Conservation (phyloP, 1,284 basidiomycete genomes). For the Ceratobasidium sp. region DNA sequence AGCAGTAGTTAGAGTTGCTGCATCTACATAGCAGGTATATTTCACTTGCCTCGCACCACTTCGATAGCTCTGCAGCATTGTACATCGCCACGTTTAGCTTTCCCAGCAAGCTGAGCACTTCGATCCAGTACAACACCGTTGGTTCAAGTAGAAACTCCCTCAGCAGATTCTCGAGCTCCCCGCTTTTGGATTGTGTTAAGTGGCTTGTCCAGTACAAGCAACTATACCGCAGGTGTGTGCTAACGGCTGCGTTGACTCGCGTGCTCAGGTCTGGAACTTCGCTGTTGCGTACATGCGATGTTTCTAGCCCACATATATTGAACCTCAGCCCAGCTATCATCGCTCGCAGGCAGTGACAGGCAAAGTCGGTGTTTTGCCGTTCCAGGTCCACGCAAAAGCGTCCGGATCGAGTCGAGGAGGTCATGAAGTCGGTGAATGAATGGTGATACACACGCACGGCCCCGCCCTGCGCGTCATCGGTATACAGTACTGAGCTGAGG, state of each 20-base stretch:
- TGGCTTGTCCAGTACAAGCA: constrained; percentile 25
- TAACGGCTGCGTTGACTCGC: neutral
- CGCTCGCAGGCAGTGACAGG: neutral
- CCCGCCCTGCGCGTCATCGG: neutral
- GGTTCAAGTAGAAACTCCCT: neutral
- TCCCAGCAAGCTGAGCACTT: constrained; percentile 15
- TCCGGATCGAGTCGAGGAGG: neutral
- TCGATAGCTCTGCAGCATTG: neutral
- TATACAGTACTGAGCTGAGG: constrained; percentile 18
- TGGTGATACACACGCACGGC: constrained; percentile 29
- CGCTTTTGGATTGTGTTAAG: neutral
- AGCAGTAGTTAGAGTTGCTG: neutral
- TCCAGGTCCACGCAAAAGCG: neutral
- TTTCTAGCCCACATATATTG: constrained; percentile 14
- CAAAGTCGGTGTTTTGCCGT: constrained; percentile 4
- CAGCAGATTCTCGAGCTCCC: neutral
- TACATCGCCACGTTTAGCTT: neutral
- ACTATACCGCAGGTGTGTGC: neutral
- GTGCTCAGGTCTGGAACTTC: constrained; percentile 5
- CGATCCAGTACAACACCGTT: constrained; percentile 30
- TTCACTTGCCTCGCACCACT: constrained; percentile 11
- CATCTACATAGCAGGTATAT: neutral
- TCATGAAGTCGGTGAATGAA: constrained; percentile 34
- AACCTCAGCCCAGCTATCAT: constrained; percentile 6
- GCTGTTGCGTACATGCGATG: constrained; percentile 10